These are phyloP conservation scores for Astrothelium macrocarpum DNA, from an alignment of 495 filamentous ascomycete genomes.

Conservation along the genomic window DNA sequence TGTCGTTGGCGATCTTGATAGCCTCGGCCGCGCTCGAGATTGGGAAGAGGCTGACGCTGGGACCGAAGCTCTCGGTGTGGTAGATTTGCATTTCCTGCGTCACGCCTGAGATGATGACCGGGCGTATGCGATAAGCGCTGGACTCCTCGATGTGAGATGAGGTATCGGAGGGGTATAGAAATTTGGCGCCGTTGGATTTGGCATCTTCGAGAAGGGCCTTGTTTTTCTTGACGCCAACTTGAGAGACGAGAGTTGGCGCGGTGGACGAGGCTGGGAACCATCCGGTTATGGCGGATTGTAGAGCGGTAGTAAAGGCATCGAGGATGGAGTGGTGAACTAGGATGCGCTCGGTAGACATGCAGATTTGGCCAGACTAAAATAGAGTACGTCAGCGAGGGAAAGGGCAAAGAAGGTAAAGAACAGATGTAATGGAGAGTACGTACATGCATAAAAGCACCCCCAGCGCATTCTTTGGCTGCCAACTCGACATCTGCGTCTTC, in stretches of 20 bases:
- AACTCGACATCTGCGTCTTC: conserved; percentile 50
- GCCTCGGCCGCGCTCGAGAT: conserved; percentile 36
- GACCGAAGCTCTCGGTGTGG: conserved; percentile 72
- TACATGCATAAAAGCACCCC: conserved; percentile 47
- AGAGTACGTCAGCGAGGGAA: background rate
- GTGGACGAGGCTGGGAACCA: conserved; percentile 26
- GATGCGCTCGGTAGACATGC: conserved; percentile 87
- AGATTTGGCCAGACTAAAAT: conserved; percentile 64
- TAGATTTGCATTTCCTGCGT: conserved; percentile 77
- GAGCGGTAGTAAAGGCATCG: conserved; percentile 52
- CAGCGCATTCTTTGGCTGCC: conserved; percentile 42
- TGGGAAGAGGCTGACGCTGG: conserved; percentile 53
- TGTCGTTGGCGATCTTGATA: conserved; percentile 34
- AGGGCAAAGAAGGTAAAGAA: background rate
- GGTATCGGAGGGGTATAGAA: conserved; percentile 49
- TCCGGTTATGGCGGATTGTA: conserved; percentile 35
- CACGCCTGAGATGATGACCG: conserved; percentile 60
- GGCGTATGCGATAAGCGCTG: conserved; percentile 52
- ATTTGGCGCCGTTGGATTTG: conserved; percentile 54
- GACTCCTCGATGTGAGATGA: conserved; percentile 44
- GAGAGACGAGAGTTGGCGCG: conserved; percentile 52
- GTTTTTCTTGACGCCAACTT: conserved; percentile 49
- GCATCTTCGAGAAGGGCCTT: conserved; percentile 53
- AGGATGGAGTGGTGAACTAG: conserved; percentile 64
- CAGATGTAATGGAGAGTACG: background rate